These are phyloP conservation scores for Colletotrichum liriopes DNA, from an alignment of 2,329 filamentous ascomycete species.

Conservation along the genomic window DNA sequence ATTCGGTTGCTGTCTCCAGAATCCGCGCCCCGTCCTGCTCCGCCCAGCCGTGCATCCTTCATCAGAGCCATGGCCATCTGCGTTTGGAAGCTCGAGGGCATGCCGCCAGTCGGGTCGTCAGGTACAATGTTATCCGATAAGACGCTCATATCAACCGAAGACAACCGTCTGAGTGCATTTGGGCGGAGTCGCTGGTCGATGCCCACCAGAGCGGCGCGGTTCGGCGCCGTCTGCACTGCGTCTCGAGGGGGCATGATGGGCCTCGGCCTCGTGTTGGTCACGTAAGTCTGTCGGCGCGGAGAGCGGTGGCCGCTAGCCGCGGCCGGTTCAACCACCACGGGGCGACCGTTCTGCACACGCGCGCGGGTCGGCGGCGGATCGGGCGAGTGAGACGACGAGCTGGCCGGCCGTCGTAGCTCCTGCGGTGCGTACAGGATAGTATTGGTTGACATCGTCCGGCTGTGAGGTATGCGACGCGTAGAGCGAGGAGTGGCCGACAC, in stretches of 20 bases:
- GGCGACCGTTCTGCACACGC: constrained; percentile 45
- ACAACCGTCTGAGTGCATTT: constrained; percentile 60
- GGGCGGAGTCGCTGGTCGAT: constrained; percentile 63
- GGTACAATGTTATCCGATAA: constrained; percentile 80
- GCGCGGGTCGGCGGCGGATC: constrained; percentile 49
- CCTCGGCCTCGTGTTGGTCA: constrained; percentile 67
- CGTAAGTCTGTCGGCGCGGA: constrained; percentile 62
- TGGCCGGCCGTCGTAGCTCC: constrained; percentile 55
- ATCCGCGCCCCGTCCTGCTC: constrained; percentile 54
- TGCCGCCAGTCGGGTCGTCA: constrained; percentile 73
- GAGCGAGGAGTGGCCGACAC: constrained; percentile 53
- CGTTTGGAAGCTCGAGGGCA: constrained; percentile 85
- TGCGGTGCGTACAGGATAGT: constrained; percentile 89
- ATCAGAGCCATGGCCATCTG: constrained; percentile 83
- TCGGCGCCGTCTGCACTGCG: constrained; percentile 70
- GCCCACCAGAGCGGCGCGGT: constrained; percentile 68
- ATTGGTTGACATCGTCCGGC: constrained; percentile 82
- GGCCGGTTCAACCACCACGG: constrained; percentile 55
- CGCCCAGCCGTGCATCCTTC: constrained; percentile 68
- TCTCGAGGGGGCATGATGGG: constrained; percentile 69
- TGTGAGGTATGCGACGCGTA: constrained; percentile 68
- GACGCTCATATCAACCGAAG: constrained; percentile 81
- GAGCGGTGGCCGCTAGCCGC: constrained; percentile 59
- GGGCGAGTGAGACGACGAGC: constrained; percentile 62
- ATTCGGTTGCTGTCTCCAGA: constrained; percentile 75